Evolutionary conservation across 2,329 filamentous ascomycete species (phyloP), one percentile per base, ranked within the genome.

Genomic region (Colletotrichum chlorophyti): DNA sequence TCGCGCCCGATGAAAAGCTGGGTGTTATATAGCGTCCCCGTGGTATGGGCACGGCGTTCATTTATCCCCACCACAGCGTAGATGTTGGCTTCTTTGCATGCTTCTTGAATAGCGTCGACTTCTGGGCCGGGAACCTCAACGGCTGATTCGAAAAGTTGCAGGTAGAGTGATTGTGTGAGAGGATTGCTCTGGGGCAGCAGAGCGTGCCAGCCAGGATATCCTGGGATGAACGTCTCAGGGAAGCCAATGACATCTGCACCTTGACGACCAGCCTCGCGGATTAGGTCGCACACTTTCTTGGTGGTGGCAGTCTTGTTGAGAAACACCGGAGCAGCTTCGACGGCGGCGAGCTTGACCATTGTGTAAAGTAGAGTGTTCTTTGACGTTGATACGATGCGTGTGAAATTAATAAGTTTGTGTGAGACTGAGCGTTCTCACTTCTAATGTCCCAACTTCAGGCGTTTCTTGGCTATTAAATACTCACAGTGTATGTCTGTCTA

Each of bases 241-340:
- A 63, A 63, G 10, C 58, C 58, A 47, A 63, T 49, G 14, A 64
- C 26, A 24, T 63, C 50, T 11, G 58, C 60, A 10, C 58, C 53
- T 14, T 64, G 37, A 23, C 26, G 46, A 8, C 53, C 60, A n/a
- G 60, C 62, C 41, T 63, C 57, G 17, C 32, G 53, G 21, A 64
- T 64, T 19, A 64, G 27, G 4, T 38, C 24, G 55, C 57, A 57
- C 3, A 57, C 55, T 31, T 60, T 63, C 11, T 55, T 34, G 23
- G 62, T 64, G 9, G 62, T 64, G 10, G 55, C 60, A 14, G 37
- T 40, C 46, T 62, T 62, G 45, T 62, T 40, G n/a, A 64, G 45
- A 26, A 60, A 62, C 6, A 62, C 48, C 3, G 62, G 62, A 6
- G 62, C 57, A 2, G 62, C 62, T 27, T 64, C 60, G 3, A 53